A percentile compares a stretch with the other conserved stretches of the same genome.
These are phyloP conservation scores for Monosporascus sp. DNA, from an alignment of 2,329 filamentous ascomycete species.

Conservation along the genomic window DNA sequence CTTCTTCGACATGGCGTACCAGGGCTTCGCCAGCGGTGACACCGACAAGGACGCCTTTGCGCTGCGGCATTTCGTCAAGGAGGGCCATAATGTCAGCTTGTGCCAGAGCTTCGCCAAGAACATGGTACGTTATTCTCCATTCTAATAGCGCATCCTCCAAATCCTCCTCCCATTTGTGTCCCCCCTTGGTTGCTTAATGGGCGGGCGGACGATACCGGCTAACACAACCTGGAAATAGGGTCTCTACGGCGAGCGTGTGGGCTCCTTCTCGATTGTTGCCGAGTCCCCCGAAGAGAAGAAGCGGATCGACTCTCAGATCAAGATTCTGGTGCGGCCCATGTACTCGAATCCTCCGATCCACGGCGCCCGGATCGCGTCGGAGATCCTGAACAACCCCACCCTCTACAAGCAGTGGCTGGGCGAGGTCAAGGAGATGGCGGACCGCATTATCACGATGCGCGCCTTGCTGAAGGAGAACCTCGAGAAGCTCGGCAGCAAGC, in stretches of 20 bases:
- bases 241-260: conserved; percentile 96
- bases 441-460: conserved; percentile 98
- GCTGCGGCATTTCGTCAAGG: conserved; percentile 84
- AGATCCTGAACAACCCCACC: conserved; percentile 79
- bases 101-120: conserved; percentile 98
- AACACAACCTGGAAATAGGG: conserved; percentile 47
- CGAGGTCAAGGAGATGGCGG: conserved; percentile 98
- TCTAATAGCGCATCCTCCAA: neutral
- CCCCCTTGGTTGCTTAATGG: too few relatives aligned
- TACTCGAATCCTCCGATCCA: conserved; percentile 99
- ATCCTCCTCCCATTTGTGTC: too few relatives aligned
- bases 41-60: conserved; percentile 91
- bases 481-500: conserved; percentile 88
- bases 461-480: conserved; percentile 90
- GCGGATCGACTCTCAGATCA: conserved; percentile 94
- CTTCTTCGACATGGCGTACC: conserved; percentile 99
- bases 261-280: conserved; percentile 90
- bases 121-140: conserved; percentile 58
- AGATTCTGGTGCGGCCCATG: conserved; percentile 92
- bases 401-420: conserved; percentile 92
- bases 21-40: conserved; percentile 92
- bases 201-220: neutral
- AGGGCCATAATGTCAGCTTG: conserved; percentile 84
- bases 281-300: conserved; percentile 85
- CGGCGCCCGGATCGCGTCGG: conserved; percentile 86